Evolutionary conservation across 2,329 filamentous ascomycete genomes (phyloP).

Genomic region (Furcasterigmium furcatum): DNA sequence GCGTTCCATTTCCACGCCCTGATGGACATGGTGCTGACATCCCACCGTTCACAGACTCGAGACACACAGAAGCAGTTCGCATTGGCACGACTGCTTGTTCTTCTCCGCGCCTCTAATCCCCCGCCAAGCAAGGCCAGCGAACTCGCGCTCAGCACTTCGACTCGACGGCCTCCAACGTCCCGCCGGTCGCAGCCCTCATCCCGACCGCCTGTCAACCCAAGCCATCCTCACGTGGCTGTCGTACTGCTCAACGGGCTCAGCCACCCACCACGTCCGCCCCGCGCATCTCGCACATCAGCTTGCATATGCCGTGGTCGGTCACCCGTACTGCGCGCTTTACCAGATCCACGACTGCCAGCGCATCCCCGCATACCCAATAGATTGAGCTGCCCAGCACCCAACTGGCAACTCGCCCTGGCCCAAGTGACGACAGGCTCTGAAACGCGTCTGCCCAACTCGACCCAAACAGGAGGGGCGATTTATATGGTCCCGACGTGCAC

Average conservation of each 20-base stretch:
- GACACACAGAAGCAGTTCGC: neutral
- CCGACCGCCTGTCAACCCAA: constrained; percentile 2
- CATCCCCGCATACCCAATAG: constrained; percentile 58
- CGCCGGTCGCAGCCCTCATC: constrained; percentile 5
- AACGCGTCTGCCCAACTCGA: constrained; percentile 43
- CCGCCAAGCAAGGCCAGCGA: neutral
- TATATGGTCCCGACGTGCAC: constrained; percentile 26
- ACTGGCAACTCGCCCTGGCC: constrained; percentile 36
- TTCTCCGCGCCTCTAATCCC: constrained; percentile 5
- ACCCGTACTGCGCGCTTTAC: constrained; percentile 48
- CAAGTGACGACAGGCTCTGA: constrained; percentile 34
- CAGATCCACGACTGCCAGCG: constrained; percentile 55
- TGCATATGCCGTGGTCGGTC: constrained; percentile 58
- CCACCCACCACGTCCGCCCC: constrained; percentile 19
- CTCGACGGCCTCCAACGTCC: too few species aligned
- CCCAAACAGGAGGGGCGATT: constrained; percentile 31
- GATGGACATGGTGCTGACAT: neutral
- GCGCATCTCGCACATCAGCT: constrained; percentile 41
- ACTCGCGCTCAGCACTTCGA: too few species aligned
- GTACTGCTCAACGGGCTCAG: constrained; percentile 29
- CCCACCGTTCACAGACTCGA: neutral
- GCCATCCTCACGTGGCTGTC: constrained; percentile 39
- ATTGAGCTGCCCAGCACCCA: constrained; percentile 46
- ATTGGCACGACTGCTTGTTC: neutral
- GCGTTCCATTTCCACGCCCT: too few species aligned